These are phyloP conservation scores for Polygonum maritimum DNA, from an alignment of 148 eudicot species.

Conservation along the genomic window DNA sequence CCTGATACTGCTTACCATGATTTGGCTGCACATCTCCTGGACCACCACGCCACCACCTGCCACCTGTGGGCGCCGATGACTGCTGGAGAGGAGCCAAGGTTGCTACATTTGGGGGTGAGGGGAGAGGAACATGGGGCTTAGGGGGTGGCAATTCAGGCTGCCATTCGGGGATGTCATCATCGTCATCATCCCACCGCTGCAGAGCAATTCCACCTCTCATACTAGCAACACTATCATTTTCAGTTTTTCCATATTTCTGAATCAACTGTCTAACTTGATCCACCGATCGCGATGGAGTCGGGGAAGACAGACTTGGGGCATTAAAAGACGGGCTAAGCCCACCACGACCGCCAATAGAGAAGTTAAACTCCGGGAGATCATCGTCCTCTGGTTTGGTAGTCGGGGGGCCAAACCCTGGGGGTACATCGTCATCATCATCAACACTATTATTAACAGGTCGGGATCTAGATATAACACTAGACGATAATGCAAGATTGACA, in stretches of 20 bases:
- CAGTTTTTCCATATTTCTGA: slow-evolving; percentile 71
- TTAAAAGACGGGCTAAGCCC: slow-evolving; percentile 19
- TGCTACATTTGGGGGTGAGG: slow-evolving; percentile 14
- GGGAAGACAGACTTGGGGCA: slow-evolving; percentile 8
- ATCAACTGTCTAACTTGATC: slow-evolving; percentile 71
- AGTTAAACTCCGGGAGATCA: slow-evolving; percentile 86
- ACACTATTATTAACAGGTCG: slow-evolving; percentile 7
- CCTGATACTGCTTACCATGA: slow-evolving; percentile 19
- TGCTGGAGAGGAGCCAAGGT: slow-evolving; percentile 14
- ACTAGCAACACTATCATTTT: slow-evolving; percentile 5
- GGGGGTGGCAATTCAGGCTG: slow-evolving; percentile 36
- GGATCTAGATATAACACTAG: slow-evolving; percentile 17
- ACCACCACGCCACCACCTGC: slow-evolving; percentile 24
- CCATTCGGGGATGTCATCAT: slow-evolving; percentile 97
- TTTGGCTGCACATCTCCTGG: slow-evolving; percentile 5
- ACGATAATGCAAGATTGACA: slow-evolving; percentile 23
- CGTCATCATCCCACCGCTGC: slow-evolving; percentile 69
- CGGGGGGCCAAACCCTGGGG: slow-evolving; percentile 85
- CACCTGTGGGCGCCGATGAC: slow-evolving; percentile 23
- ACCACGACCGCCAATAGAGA: slow-evolving; percentile 40
- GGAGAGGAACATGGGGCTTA: slow-evolving; percentile 13
- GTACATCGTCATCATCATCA: slow-evolving; percentile 55
- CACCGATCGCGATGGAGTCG: slow-evolving; percentile 28
- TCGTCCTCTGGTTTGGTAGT: slow-evolving; percentile 54
- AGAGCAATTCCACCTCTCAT: slow-evolving; percentile 20